These are phyloP conservation scores for Peterozyma toletana DNA, from an alignment of 805 yeast species.

Conservation along the genomic window DNA sequence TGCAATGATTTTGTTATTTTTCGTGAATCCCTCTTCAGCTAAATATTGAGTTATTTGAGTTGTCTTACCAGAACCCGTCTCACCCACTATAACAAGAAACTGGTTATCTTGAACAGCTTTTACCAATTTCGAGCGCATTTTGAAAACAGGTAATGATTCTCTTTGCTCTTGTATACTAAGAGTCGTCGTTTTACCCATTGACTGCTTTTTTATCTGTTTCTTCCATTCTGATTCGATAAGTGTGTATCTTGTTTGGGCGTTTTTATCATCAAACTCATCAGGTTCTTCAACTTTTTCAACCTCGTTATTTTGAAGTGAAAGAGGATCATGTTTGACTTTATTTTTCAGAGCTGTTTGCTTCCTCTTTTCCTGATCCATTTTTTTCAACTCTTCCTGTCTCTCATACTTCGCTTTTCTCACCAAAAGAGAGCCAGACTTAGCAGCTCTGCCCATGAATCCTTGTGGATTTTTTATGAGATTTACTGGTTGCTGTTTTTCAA, in stretches of 20 bases:
- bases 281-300: slow-evolving; percentile 9
- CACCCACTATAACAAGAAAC: slow-evolving; percentile 72
- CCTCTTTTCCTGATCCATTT: slow-evolving; percentile 31
- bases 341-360: slow-evolving; percentile 23
- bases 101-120: slow-evolving; percentile 47
- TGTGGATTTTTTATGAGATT: slow-evolving; percentile 65
- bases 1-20: slow-evolving; percentile 43
- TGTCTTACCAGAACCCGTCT: slow-evolving; percentile 80
- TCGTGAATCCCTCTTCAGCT: slow-evolving; percentile 48
- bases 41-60: slow-evolving; percentile 61
- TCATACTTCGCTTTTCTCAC: slow-evolving; percentile 60
- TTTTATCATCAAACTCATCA: slow-evolving; percentile 8
- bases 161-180: slow-evolving; percentile 49
- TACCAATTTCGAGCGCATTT: slow-evolving; percentile 41
- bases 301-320: slow-evolving; percentile 11
- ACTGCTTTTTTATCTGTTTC: slow-evolving; percentile 18
- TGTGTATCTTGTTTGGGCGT: slow-evolving; percentile 8
- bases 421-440: slow-evolving; percentile 63
- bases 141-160: slow-evolving; percentile 52
- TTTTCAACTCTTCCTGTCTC: slow-evolving; percentile 42
- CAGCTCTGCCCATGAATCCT: slow-evolving; percentile 72
- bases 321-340: slow-evolving; percentile 31
- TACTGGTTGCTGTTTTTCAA: slow-evolving; percentile 39
- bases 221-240: slow-evolving; percentile 17
- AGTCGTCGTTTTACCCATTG: slow-evolving; percentile 36